Evolutionary conservation across 306 rosid genomes (phyloP), one percentile per base, ranked within the genome.

Genomic region (Canavalia gladiata): DNA sequence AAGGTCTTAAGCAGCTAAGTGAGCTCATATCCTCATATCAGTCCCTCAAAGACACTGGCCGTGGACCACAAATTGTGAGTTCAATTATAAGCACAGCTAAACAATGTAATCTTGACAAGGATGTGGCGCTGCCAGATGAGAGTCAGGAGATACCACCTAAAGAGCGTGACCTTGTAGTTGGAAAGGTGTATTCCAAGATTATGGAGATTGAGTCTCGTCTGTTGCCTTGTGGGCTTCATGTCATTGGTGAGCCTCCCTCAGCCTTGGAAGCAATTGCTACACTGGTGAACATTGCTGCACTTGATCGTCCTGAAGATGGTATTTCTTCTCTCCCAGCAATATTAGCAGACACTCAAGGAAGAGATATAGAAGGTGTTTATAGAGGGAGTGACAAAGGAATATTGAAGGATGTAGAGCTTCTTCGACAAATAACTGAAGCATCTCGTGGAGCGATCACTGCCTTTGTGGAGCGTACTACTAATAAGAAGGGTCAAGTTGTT

Each of bases 261-360:
- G 99, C 99, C 79, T 74, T 96, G 90, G 98, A 96, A 91, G 99
- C 99, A 54, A 92, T 96, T 68, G 98, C 99, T 12, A 96, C 99
- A 18, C 89, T 96, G 75, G 99, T 96, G 68, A 96, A 96, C 87
- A 91, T 93, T 18, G 99, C 98, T 28, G 99, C 99, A 7, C 94
- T 93, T 29, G 87, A 93, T 84, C 99, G 99, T 82, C 92, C 94
- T 28, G 99, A 96, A 81, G 97, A 96, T 0, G 90, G 81, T 11
- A 93, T 96, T 85, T 79, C 86, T 30, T 85, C 98, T 28, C 91
- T 96, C 81, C 99, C 99, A 42, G 8, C 84, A 10, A 93, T 92
- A 83, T 86, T 96, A 37, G 98, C 98, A n/a, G 79, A 87, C 65
- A 89, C 98, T 74, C 91, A 86, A 8, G 99, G 99, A 79, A 90